A percentile compares a stretch with the other conserved stretches of the same genome.
These are phyloP conservation scores for Ophiostoma pallidulum DNA, from an alignment of 2,329 filamentous ascomycete species.

Conservation along the genomic window DNA sequence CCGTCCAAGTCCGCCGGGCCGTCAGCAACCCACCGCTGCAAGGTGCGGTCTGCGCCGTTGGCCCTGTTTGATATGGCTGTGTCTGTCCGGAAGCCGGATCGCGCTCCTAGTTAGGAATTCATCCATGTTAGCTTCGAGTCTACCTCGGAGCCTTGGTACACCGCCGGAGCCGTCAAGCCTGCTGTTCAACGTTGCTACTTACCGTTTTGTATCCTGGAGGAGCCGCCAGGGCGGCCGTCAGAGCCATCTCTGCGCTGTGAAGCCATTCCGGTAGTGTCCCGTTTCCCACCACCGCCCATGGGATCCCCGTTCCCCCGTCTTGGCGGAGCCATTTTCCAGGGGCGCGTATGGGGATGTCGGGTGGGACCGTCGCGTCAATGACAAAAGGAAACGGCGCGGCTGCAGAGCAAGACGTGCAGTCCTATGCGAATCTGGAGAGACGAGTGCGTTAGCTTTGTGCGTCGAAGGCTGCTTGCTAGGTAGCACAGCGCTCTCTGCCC, in stretches of 20 bases:
- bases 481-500: too few species aligned
- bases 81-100: slow-evolving; percentile 72
- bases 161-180: too few species aligned
- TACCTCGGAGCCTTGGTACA: too few species aligned
- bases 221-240: slow-evolving; percentile 20
- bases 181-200: too few species aligned
- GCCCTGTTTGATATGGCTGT: slow-evolving; percentile 73
- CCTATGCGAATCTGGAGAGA: too few species aligned
- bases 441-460: too few species aligned
- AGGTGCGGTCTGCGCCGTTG: slow-evolving; percentile 57
- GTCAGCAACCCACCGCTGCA: slow-evolving; percentile 76
- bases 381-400: slow-evolving; percentile 7
- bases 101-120: slow-evolving; percentile 42
- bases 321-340: slow-evolving; percentile 26
- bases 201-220: slow-evolving; percentile 32
- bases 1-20: slow-evolving; percentile 53
- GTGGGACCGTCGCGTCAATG: slow-evolving; percentile 21
- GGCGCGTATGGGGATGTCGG: slow-evolving; percentile 19
- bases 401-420: background rate
- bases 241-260: slow-evolving; percentile 26
- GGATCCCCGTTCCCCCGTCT: slow-evolving; percentile 24
- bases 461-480: too few species aligned
- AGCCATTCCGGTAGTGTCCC: slow-evolving; percentile 25
- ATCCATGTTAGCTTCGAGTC: background rate
- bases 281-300: slow-evolving; percentile 23